Conservation (phyloP, 768 basidiomycete genomes). For the Auriscalpium microsporum region DNA sequence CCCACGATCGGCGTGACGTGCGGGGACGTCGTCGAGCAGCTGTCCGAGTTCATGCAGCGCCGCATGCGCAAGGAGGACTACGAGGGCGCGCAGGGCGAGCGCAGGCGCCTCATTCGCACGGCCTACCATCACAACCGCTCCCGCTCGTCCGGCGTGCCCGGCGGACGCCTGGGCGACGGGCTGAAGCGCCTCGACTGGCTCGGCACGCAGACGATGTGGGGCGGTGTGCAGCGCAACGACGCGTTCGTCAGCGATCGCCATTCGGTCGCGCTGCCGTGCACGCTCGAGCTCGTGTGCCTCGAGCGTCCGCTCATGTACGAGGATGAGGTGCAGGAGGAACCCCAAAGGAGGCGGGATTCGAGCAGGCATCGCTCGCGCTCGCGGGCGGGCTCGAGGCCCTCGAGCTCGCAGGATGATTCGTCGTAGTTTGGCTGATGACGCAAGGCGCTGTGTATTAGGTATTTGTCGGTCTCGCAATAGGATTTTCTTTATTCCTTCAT, state of each 20-base stretch:
- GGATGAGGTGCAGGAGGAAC: constrained; percentile 42
- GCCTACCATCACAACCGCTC: constrained; percentile 64
- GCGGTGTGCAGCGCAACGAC: constrained; percentile 46
- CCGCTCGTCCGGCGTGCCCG: constrained; percentile 54
- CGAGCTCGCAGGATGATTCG: no score
- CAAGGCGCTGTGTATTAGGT: no score
- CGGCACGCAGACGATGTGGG: constrained; percentile 48
- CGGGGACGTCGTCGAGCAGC: constrained; percentile 51
- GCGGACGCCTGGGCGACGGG: constrained; percentile 54
- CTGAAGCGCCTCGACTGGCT: constrained; percentile 65
- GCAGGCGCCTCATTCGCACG: constrained; percentile 35
- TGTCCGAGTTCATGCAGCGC: constrained; percentile 42
- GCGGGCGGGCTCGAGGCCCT: no score
- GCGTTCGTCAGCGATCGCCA: constrained; percentile 30
- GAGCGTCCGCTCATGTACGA: constrained; percentile 38
- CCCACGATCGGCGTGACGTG: constrained; percentile 52
- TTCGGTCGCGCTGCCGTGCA: constrained; percentile 45
- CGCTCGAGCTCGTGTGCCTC: constrained; percentile 49
- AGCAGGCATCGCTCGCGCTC: no score
- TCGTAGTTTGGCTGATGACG: no score
- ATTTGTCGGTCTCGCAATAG: no score
- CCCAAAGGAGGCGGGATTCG: constrained; percentile 10
- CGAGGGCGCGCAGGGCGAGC: constrained; percentile 27
- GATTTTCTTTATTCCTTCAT: no score
- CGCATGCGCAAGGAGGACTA: constrained; percentile 47